Conservation (phyloP, 352 stramenopile genomes). For the Peronospora destructor region DNA sequence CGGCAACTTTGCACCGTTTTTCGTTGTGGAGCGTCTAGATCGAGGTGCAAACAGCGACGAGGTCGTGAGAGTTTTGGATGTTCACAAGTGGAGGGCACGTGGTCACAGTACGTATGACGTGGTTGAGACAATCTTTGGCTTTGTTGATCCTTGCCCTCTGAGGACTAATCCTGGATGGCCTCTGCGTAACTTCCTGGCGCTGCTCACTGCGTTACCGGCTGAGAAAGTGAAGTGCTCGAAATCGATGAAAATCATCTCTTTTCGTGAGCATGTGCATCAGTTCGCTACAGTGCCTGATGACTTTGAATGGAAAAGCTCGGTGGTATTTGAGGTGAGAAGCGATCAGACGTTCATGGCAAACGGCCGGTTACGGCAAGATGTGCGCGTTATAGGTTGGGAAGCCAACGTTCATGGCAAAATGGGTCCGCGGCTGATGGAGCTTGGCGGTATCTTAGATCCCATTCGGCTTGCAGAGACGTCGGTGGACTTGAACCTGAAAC, state of each 20-base stretch:
- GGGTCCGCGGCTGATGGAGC: constrained; percentile 67
- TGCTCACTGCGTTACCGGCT: constrained; percentile 39
- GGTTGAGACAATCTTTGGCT: constrained; percentile 64
- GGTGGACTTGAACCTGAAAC: constrained; percentile 97
- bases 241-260: constrained; percentile 51
- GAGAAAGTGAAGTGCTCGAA: constrained; percentile 26
- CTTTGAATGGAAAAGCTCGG: constrained; percentile 47
- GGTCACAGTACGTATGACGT: constrained; percentile 4
- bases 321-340: constrained; percentile 52
- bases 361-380: constrained; percentile 23
- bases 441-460: constrained; percentile 66
- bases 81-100: constrained; percentile 28
- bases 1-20: constrained; percentile 52
- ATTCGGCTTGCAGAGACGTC: constrained; percentile 91
- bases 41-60: constrained; percentile 4
- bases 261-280: constrained; percentile 67
- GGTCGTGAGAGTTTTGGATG: constrained; percentile 24
- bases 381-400: constrained; percentile 66
- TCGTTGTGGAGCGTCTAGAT: constrained; percentile 49
- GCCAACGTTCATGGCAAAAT: constrained; percentile 62
- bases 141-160: constrained; percentile 83
- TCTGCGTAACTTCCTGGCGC: constrained; percentile 80
- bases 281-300: constrained; percentile 30
- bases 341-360: constrained; percentile 30
- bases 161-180: constrained; percentile 79